These are phyloP conservation scores for Aphanomyces euteiches DNA, from an alignment of 352 stramenopile genomes.

Conservation along the genomic window DNA sequence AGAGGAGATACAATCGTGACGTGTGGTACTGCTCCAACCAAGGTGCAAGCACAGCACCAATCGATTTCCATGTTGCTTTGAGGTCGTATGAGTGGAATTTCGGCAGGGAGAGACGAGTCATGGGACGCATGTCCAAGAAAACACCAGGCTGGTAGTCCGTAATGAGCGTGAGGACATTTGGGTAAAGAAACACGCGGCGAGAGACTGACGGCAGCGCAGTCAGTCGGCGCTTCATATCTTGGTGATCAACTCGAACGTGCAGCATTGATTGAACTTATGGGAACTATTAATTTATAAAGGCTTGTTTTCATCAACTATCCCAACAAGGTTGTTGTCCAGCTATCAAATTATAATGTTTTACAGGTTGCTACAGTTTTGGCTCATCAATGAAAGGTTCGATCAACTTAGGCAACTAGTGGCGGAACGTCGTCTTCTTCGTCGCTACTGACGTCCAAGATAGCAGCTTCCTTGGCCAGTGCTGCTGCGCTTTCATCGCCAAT, in stretches of 20 bases:
- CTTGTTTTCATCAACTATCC: too few species aligned
- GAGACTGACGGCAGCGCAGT: neutral
- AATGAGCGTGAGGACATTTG: constrained; percentile 4
- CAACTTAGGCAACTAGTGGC: neutral
- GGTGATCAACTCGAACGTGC: too few species aligned
- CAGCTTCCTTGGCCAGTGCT: constrained; percentile 62
- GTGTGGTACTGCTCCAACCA: neutral
- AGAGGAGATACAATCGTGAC: neutral
- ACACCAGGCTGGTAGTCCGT: neutral
- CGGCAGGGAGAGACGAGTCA: neutral
- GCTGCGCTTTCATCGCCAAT: constrained; percentile 65
- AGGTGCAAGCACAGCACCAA: neutral
- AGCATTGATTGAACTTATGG: too few species aligned
- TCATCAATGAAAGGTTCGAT: neutral
- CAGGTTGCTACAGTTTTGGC: neutral
- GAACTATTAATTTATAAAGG: too few species aligned
- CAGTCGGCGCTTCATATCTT: too few species aligned
- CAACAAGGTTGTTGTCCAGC: too few species aligned
- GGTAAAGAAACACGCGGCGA: neutral
- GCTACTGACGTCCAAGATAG: constrained; percentile 74
- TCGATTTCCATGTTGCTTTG: neutral
- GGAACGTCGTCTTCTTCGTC: constrained; percentile 66
- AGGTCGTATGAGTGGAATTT: constrained; percentile 7
- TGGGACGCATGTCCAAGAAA: neutral
- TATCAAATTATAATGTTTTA: constrained; percentile 3